phyloP scores from a whole-genome alignment of 345 rosid species.

The Hypericum perforatum region DNA sequence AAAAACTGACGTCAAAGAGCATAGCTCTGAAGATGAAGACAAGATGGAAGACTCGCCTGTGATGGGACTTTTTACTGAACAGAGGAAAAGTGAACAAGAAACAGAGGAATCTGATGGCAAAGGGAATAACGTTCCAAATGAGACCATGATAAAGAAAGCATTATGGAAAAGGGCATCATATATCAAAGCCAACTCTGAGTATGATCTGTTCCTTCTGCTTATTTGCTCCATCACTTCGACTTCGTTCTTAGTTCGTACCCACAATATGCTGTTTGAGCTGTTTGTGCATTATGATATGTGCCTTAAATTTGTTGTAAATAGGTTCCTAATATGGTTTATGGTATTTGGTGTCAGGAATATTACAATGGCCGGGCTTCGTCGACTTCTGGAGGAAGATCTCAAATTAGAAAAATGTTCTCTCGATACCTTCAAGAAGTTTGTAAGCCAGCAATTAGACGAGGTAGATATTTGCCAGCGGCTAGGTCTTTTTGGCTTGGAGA shows the following conservation, averaged over 20 bases:
- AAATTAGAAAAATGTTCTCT: conserved; percentile 47
- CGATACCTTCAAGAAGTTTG: conserved; percentile 60
- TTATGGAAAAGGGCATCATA: conserved; percentile 49
- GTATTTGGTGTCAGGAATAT: conserved; percentile 32
- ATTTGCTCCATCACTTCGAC: too few species aligned
- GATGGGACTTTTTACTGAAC: conserved; percentile 48
- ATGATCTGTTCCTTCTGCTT: conserved; percentile 12
- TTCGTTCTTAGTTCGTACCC: too few species aligned
- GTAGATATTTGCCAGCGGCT: conserved; percentile 22
- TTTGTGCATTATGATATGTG: not conserved
- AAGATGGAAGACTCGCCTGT: conserved; percentile 73
- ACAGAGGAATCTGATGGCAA: conserved; percentile 21
- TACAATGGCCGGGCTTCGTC: conserved; percentile 73
- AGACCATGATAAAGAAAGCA: conserved; percentile 45
- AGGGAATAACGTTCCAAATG: conserved; percentile 27
- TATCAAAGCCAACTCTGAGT: conserved; percentile 64
- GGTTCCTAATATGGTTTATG: not conserved
- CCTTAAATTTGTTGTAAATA: not conserved
- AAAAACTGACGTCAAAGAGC: conserved; percentile 31
- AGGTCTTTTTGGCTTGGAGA: conserved; percentile 10
- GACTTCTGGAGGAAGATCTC: conserved; percentile 83
- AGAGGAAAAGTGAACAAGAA: conserved; percentile 26
- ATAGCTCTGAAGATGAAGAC: conserved; percentile 38
- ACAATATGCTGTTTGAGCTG: too few species aligned
- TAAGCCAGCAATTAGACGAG: conserved; percentile 50